Evolutionary conservation across 2,329 filamentous ascomycete species (phyloP).

Genomic region (Sarocladiaceae sp.): DNA sequence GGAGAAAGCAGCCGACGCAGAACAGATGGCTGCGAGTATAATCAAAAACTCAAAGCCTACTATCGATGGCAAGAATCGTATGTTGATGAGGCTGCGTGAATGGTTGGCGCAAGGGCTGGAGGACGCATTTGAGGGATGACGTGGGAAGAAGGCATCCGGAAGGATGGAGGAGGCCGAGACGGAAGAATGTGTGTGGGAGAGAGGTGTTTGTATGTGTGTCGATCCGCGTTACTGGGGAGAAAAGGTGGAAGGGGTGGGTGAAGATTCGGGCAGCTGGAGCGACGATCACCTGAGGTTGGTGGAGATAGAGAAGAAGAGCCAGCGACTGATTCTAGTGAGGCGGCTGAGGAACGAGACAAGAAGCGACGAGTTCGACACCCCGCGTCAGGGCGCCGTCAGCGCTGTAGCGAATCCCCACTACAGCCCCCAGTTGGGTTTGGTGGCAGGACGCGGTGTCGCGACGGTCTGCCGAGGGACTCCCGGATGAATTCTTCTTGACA

Average conservation of each 20-base stretch:
- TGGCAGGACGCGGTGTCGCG: no score
- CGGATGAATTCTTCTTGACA: no score
- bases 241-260: neutral
- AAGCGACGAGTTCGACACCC: no score
- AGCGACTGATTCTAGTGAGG: neutral
- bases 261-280: neutral
- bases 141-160: conserved; percentile 5
- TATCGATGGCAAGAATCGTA: no score
- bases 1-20: conserved; percentile 6
- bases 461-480: no score
- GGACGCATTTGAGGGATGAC: neutral
- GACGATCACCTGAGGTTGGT: neutral
- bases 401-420: no score
- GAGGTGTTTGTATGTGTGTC: neutral
- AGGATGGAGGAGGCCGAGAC: conserved; percentile 1
- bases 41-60: no score
- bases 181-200: neutral
- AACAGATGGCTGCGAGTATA: neutral
- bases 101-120: neutral
- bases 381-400: no score
- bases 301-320: neutral
- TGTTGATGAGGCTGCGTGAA: neutral
- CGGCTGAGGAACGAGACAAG: neutral
- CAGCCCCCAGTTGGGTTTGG: no score
- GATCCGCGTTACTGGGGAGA: neutral